Evolutionary conservation across 2,329 filamentous ascomycete genomes (phyloP).

Genomic region (Thelonectria blattea): DNA sequence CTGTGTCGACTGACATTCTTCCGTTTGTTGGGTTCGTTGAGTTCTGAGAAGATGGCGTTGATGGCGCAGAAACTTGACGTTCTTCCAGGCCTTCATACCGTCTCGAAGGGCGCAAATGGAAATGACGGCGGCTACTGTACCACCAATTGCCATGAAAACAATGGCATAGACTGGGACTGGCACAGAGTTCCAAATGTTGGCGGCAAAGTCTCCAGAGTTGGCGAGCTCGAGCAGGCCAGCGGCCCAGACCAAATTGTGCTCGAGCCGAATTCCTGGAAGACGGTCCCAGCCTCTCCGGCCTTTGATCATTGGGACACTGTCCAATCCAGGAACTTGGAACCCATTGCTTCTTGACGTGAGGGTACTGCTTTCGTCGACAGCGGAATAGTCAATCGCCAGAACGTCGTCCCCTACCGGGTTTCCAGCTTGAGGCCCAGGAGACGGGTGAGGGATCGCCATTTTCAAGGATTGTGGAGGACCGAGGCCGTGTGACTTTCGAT

Average conservation of each 20-base stretch:
- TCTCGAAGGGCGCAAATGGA: slow-evolving; percentile 55
- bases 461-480: neutral
- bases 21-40: slow-evolving; percentile 21
- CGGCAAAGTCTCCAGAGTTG: slow-evolving; percentile 63
- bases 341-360: neutral
- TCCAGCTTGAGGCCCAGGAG: neutral
- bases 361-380: neutral
- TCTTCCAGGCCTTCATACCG: slow-evolving; percentile 49
- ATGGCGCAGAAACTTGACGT: slow-evolving; percentile 51
- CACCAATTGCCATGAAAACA: slow-evolving; percentile 60
- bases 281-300: slow-evolving; percentile 15
- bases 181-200: slow-evolving; percentile 61
- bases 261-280: slow-evolving; percentile 27
- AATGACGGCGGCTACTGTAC: slow-evolving; percentile 51
- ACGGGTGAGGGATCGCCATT: neutral
- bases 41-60: slow-evolving; percentile 47
- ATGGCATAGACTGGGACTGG: slow-evolving; percentile 56
- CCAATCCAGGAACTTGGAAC: slow-evolving; percentile 17
- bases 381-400: neutral
- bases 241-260: slow-evolving; percentile 40
- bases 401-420: neutral
- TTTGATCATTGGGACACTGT: slow-evolving; percentile 27
- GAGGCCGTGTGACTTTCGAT: neutral
- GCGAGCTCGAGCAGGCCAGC: slow-evolving; percentile 61
- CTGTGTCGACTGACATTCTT: slow-evolving; percentile 9